A percentile compares a stretch with the other conserved stretches of the same genome.
phyloP scores from a whole-genome alignment of 2,329 filamentous ascomycete species.

The Dendrostoma leiphaemia region DNA sequence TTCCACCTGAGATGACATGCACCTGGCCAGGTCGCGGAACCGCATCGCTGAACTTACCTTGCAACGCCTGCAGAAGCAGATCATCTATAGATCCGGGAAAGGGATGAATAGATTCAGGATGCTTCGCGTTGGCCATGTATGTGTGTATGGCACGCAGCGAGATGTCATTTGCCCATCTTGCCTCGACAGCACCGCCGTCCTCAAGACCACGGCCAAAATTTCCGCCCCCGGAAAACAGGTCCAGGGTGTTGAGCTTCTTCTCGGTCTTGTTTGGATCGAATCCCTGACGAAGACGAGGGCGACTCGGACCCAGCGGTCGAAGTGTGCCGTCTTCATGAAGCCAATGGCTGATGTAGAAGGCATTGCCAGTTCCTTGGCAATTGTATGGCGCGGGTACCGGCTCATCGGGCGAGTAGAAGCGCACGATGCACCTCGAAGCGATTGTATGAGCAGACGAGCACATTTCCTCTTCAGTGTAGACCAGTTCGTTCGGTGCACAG shows the following conservation, averaged over 20 bases:
- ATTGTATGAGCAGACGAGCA: slow-evolving; percentile 40
- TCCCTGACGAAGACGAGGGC: slow-evolving; percentile 42
- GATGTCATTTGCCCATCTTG: slow-evolving; percentile 68
- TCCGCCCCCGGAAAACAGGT: slow-evolving; percentile 76
- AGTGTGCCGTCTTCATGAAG: slow-evolving; percentile 24
- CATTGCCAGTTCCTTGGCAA: slow-evolving; percentile 61
- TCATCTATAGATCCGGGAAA: slow-evolving; percentile 74
- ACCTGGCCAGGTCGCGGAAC: slow-evolving; percentile 63
- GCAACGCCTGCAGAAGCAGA: slow-evolving; percentile 54
- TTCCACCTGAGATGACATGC: slow-evolving; percentile 69
- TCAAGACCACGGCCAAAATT: slow-evolving; percentile 76
- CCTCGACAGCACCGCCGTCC: slow-evolving; percentile 64
- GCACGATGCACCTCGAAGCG: slow-evolving; percentile 56
- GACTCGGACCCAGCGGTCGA: background rate
- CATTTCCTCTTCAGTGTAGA: slow-evolving; percentile 49
- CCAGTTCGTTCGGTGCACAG: slow-evolving; percentile 54
- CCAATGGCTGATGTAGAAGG: slow-evolving; percentile 59
- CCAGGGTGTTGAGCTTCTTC: slow-evolving; percentile 56
- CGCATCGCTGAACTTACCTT: slow-evolving; percentile 41
- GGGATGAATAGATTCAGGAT: slow-evolving; percentile 42
- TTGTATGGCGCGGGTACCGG: slow-evolving; percentile 62
- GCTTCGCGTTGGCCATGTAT: slow-evolving; percentile 64
- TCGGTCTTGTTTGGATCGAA: slow-evolving; percentile 42
- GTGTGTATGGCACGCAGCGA: slow-evolving; percentile 64
- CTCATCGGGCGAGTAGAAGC: slow-evolving; percentile 46